Percentiles rank a stretch among this genome's conserved stretches.
Evolutionary conservation across 2,329 filamentous ascomycete genomes (phyloP).

Genomic region (Cladophialophora yegresii): DNA sequence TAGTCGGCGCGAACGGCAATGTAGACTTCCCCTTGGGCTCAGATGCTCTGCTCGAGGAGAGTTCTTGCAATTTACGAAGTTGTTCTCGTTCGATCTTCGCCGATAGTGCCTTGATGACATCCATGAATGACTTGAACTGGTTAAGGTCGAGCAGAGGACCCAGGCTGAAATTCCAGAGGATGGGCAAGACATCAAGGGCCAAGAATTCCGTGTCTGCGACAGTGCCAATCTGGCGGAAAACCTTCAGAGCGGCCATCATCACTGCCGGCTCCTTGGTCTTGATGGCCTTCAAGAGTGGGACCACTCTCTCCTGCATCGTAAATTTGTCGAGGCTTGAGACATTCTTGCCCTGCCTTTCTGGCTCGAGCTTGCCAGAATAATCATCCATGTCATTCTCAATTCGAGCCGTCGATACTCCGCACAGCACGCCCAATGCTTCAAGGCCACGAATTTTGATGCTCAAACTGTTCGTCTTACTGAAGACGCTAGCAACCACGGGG

Average conservation of each 20-base stretch:
- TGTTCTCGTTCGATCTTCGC: conserved; percentile 84
- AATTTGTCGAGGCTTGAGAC: conserved; percentile 91
- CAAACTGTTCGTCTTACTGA: conserved; percentile 88
- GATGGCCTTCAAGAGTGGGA: conserved; percentile 85
- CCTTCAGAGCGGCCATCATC: conserved; percentile 87
- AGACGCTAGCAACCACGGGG: conserved; percentile 84
- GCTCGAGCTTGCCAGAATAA: conserved; percentile 65
- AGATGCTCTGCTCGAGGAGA: conserved; percentile 58
- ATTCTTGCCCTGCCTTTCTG: conserved; percentile 54
- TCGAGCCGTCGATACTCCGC: conserved; percentile 69
- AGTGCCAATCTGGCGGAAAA: conserved; percentile 79
- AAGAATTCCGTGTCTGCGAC: conserved; percentile 87
- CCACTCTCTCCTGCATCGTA: conserved; percentile 95
- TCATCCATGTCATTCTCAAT: conserved; percentile 74
- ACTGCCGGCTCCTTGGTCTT: conserved; percentile 98
- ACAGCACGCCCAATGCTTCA: conserved; percentile 86
- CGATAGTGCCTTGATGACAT: conserved; percentile 78
- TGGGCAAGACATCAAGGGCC: conserved; percentile 84
- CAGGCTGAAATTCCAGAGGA: conserved; percentile 88
- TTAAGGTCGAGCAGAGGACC: conserved; percentile 83
- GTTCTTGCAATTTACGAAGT: conserved; percentile 80
- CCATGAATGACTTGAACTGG: conserved; percentile 89
- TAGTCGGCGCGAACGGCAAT: conserved; percentile 38
- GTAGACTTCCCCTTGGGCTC: conserved; percentile 44
- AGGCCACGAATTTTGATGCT: conserved; percentile 92